Evolutionary conservation across 768 basidiomycete genomes (phyloP), one percentile per base, ranked within the genome.

Genomic region (Panus rudis): DNA sequence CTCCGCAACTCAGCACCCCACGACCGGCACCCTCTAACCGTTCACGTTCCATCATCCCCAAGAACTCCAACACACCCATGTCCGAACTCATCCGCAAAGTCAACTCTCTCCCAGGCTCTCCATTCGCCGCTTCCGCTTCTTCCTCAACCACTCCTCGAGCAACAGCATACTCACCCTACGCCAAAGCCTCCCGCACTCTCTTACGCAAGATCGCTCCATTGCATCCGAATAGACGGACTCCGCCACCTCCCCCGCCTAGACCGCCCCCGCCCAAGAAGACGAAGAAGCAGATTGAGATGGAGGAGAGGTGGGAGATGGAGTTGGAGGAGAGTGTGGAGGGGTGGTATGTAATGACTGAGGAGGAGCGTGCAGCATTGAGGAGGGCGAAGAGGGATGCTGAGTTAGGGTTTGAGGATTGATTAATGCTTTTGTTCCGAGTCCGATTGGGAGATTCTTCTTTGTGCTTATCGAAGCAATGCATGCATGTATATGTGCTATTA

Each of bases 291-390:
- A 61, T 84, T 19, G 75, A 79, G 54, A 62, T 75, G 54, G 86
- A 89, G 62, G 86, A 89, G 59, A 74, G 72, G 53, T 87, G 87
- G 74, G 85, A 88, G 56, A 77, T 84, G 59, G 85, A 90, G 63
- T 62, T 89, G 45, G 68, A 82, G 20, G 86, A 89, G 49, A 78
- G 69, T 32, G 66, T 84, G 3, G 84, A 84, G 10, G 86, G 84
- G 14, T 76, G 83, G 64, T 61, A 48, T 37, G 52, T 52, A 21
- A 43, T 64, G 41, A 37, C 54, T 3, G 56, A 63, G 32, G 55
- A 52, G 38, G 69, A 76, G 49, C 61, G 61, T 22, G 60, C 57
- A 32, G 63, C 61, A 38, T 58, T 84, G 57, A 71, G 74, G 55
- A 73, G 70, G 49, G 71, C 69, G 10, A 86, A 86, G 62, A 66